These are phyloP conservation scores for Carpinus viminea DNA, from an alignment of 306 rosid species.

Conservation along the genomic window DNA sequence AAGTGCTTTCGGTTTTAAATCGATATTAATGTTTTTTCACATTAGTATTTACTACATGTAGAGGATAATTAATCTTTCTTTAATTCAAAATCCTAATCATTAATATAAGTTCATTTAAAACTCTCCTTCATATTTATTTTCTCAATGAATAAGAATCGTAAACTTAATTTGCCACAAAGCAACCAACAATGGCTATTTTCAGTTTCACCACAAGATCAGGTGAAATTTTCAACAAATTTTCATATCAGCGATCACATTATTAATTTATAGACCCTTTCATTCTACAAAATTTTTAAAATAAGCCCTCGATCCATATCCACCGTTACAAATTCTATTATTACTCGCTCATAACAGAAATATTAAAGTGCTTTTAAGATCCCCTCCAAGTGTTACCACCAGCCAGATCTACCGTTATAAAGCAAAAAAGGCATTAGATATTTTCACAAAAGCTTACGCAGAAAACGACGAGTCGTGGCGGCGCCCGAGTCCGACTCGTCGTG, in stretches of 20 bases:
- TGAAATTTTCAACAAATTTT: neutral
- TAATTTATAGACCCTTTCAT: neutral
- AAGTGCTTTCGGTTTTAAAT: too few species aligned
- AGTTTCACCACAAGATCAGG: neutral
- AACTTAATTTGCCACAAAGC: neutral
- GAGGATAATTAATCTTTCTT: too few species aligned
- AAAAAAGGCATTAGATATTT: neutral
- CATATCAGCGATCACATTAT: neutral
- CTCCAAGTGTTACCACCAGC: neutral
- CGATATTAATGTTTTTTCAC: too few species aligned
- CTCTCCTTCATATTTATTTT: neutral
- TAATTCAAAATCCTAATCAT: too few species aligned
- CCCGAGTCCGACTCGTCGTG: slow-evolving; percentile 57
- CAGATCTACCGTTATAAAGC: slow-evolving; percentile 4
- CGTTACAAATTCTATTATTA: neutral
- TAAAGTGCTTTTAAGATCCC: neutral
- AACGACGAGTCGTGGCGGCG: slow-evolving; percentile 35
- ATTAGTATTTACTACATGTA: too few species aligned
- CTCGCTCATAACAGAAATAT: neutral
- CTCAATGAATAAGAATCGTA: neutral
- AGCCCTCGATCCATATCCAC: neutral
- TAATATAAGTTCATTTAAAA: neutral
- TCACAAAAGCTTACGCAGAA: slow-evolving; percentile 31
- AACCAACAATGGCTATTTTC: neutral
- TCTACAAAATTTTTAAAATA: neutral